Percentiles rank a stretch among this genome's conserved stretches.
Conservation (phyloP, 2,329 filamentous ascomycete genomes). For the Fusarium virguliforme region DNA sequence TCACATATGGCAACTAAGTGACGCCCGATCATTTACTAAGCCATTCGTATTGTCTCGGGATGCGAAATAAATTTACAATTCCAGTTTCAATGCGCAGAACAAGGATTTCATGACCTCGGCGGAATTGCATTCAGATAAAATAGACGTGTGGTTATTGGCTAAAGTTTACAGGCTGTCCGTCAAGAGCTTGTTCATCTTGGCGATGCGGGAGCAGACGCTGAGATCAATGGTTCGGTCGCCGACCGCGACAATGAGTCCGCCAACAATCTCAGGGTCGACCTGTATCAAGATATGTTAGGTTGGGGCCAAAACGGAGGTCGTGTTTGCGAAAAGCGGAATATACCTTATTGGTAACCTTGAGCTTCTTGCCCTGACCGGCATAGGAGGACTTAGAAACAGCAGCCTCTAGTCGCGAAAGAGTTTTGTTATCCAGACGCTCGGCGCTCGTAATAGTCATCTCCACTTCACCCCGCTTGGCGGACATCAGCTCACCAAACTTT, state of each 20-base stretch:
- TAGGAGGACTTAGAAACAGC: slow-evolving; percentile 92
- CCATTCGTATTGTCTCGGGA: too few species aligned
- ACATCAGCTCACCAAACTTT: slow-evolving; percentile 91
- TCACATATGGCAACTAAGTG: too few species aligned
- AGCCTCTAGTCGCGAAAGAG: slow-evolving; percentile 86
- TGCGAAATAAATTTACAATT: too few species aligned
- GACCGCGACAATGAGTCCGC: slow-evolving; percentile 94
- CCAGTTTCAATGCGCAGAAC: too few species aligned
- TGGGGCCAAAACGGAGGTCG: slow-evolving; percentile 2
- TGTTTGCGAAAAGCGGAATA: slow-evolving; percentile 44
- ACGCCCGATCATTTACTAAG: too few species aligned
- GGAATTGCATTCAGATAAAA: too few species aligned
- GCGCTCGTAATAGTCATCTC: slow-evolving; percentile 94
- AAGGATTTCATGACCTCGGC: too few species aligned
- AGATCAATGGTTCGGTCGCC: slow-evolving; percentile 98
- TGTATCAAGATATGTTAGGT: slow-evolving; percentile 54
- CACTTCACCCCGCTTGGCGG: slow-evolving; percentile 91
- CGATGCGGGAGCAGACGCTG: slow-evolving; percentile 92
- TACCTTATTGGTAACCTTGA: slow-evolving; percentile 95
- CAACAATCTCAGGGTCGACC: slow-evolving; percentile 95
- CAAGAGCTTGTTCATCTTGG: slow-evolving; percentile 99
- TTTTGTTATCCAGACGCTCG: slow-evolving; percentile 89
- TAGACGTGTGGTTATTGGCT: too few species aligned
- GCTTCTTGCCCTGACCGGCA: slow-evolving; percentile 93
- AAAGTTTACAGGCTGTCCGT: slow-evolving; percentile 90